Evolutionary conservation across 1,139 yeast genomes (phyloP), one percentile per base, ranked within the genome.

Genomic region (Scheffersomyces illinoinensis): DNA sequence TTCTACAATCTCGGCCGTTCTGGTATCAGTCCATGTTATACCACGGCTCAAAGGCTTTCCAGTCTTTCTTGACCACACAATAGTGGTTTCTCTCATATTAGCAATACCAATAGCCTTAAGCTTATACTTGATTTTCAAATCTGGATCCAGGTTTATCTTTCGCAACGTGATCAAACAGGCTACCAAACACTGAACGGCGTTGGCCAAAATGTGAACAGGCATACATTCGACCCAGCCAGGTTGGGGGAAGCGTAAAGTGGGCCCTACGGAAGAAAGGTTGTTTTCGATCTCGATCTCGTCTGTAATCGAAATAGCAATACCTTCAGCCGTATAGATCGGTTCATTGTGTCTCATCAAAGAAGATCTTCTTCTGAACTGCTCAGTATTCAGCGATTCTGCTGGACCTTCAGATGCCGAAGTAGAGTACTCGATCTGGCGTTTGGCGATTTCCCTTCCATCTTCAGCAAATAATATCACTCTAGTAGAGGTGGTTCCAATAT

Each of bases 141-240:
- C 76, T 1, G 83, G 79, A 57, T 78, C 78, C 64, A 85, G 84
- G 74, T 89, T 89, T 64, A 87, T 73, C 61, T 79, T 81, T 60
- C 89, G 81, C 66, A 89, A 77, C 19, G 87, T 78, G 56, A 84
- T 78, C 67, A 88, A 76, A 68, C 91, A 86, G 18, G 88, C 88
- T 53, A 87, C 87, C 55, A 89, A 76, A 78, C 95, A 89, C 68
- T 88, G 90, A 47, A 88, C 82, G n/a, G 93, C 95, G 68, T 93
- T 90, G 60, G 90, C 90, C 68, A 93, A 81, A 53, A 93, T 87
- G 73, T 90, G 96, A 59, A 85, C 85, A 8, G 98, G 98, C 81
- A 91, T 91, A 76, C 96, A 95, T 76, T 93, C 98, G 53, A 92
- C 96, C 97, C 97, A 92, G 33, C 95, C 95, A 1, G 93, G 93